These are phyloP conservation scores for Francoa sonchifolia DNA, from an alignment of 441 rosid species.

Conservation along the genomic window DNA sequence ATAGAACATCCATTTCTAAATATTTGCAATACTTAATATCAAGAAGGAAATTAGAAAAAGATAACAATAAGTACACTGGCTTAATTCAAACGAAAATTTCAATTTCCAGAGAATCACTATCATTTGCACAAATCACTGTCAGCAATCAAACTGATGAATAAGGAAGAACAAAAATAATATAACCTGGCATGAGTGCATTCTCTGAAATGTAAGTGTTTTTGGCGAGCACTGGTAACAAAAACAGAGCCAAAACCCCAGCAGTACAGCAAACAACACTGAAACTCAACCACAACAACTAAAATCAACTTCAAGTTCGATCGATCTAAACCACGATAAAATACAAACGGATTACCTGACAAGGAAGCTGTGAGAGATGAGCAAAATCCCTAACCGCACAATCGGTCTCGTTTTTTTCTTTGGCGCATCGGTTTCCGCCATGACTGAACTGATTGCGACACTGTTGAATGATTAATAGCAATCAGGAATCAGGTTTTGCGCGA, in stretches of 20 bases:
- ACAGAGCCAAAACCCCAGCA: conserved; percentile 62
- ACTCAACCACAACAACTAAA: conserved; percentile 1
- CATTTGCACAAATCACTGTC: neutral
- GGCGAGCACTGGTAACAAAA: conserved; percentile 69
- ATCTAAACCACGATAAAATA: neutral
- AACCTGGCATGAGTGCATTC: conserved; percentile 96
- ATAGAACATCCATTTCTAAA: neutral
- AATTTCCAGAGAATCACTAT: neutral
- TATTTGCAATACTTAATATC: neutral
- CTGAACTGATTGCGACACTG: neutral
- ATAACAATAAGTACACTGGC: too few species aligned
- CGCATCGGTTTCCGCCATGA: conserved; percentile 18
- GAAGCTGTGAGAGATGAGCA: conserved; percentile 64
- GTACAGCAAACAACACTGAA: conserved; percentile 58
- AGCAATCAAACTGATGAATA: neutral
- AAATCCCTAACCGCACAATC: conserved; percentile 60
- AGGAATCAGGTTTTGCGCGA: too few species aligned
- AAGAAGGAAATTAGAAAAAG: neutral
- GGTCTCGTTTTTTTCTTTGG: conserved; percentile 49
- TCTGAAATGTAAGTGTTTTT: conserved; percentile 84
- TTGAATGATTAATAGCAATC: too few species aligned
- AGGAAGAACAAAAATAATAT: neutral
- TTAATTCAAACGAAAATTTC: neutral
- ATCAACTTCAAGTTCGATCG: neutral
- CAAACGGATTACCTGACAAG: conserved; percentile 37